phyloP scores from a whole-genome alignment of 2,329 filamentous ascomycete species.

The Xylariaceae sp. region DNA sequence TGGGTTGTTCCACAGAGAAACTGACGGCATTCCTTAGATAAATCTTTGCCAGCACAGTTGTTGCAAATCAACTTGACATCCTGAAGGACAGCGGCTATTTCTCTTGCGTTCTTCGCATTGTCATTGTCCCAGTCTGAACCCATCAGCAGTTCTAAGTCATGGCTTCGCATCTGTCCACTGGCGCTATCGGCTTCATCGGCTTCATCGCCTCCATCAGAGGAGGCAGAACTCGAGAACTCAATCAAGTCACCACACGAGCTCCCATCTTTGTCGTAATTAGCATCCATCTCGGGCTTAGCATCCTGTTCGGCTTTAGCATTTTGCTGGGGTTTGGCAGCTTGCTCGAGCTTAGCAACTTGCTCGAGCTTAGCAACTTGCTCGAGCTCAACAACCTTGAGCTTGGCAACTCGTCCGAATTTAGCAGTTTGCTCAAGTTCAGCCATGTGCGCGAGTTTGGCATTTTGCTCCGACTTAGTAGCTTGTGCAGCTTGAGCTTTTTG shows the following conservation, averaged over 20 bases:
- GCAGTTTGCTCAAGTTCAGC: no score
- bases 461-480: no score
- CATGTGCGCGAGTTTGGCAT: no score
- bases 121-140: neutral
- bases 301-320: neutral
- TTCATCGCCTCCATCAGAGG: neutral
- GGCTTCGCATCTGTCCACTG: no score
- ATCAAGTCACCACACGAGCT: neutral
- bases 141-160: no score
- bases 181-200: no score
- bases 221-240: neutral
- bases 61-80: constrained; percentile 9
- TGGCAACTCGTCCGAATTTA: no score
- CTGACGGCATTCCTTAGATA: constrained; percentile 11
- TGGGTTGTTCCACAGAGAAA: neutral
- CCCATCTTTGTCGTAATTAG: neutral
- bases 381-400: no score
- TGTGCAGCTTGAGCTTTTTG: no score
- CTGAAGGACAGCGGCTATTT: constrained; percentile 5
- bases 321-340: neutral
- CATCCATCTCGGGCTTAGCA: neutral
- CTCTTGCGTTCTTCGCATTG: neutral
- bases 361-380: no score
- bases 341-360: no score
- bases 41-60: neutral